These are phyloP conservation scores for Phytopythium cucurbitacearum DNA, from an alignment of 352 stramenopile species.

Conservation along the genomic window DNA sequence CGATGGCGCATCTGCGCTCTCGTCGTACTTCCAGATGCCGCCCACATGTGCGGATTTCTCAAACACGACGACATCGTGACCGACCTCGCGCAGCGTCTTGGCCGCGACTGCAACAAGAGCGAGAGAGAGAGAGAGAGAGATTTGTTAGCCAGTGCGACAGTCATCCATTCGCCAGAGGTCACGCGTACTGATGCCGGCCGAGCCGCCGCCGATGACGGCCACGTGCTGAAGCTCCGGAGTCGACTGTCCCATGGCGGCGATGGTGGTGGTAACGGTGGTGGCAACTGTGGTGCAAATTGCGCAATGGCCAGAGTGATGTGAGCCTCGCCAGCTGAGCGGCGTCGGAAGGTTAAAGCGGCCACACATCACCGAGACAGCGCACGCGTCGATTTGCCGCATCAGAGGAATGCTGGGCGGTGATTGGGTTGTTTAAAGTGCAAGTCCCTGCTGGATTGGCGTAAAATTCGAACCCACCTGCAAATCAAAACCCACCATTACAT, in stretches of 20 bases:
- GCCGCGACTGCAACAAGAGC: constrained; percentile 49
- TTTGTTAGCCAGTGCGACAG: background rate
- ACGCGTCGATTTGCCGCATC: no score
- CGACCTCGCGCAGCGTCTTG: constrained; percentile 58
- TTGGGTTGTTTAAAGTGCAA: no score
- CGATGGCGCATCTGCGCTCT: constrained; percentile 30
- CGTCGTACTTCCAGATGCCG: constrained; percentile 79
- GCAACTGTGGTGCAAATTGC: background rate
- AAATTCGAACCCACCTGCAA: no score
- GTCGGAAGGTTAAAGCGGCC: no score
- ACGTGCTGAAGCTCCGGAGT: constrained; percentile 22
- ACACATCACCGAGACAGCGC: no score
- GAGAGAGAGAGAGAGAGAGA: background rate
- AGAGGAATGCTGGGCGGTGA: no score
- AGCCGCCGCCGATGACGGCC: constrained; percentile 66
- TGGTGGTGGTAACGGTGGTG: background rate
- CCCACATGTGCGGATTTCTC: constrained; percentile 59
- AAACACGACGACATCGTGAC: constrained; percentile 68
- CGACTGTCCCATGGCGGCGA: background rate
- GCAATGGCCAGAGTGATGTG: background rate
- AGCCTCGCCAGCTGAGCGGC: no score
- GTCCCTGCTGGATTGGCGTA: no score
- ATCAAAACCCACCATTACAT: background rate
- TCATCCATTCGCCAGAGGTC: background rate
- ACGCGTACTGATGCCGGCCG: constrained; percentile 68